Percentiles rank a stretch among this genome's conserved stretches.
phyloP scores from a whole-genome alignment of 495 filamentous ascomycete genomes.

The Hamigera avellanea region DNA sequence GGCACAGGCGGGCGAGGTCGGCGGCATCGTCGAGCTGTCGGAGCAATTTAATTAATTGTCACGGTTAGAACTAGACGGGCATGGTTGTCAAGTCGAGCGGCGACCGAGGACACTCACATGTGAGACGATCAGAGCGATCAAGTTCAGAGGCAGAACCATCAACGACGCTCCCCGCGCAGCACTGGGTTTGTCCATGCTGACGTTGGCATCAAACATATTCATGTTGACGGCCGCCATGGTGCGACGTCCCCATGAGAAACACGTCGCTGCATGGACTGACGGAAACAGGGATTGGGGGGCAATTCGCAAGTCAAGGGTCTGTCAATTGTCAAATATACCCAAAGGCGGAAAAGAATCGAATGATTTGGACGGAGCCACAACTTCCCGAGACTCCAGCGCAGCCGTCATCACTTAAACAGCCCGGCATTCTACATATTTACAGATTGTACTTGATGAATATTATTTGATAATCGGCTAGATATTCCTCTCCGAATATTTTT shows the following conservation, averaged over 20 bases:
- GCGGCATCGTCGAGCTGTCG: slow-evolving; percentile 40
- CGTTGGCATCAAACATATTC: slow-evolving; percentile 36
- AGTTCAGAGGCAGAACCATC: slow-evolving; percentile 43
- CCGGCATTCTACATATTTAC: slow-evolving; percentile 8
- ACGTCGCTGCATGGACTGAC: slow-evolving; percentile 18
- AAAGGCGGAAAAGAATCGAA: background rate
- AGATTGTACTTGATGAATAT: no score
- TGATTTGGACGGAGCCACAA: slow-evolving; percentile 14
- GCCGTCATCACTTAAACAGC: background rate
- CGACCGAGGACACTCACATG: slow-evolving; percentile 24
- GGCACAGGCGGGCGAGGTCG: slow-evolving; percentile 46
- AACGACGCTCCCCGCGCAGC: slow-evolving; percentile 15
- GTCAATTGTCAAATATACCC: no score
- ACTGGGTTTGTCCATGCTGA: slow-evolving; percentile 20
- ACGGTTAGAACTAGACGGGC: no score
- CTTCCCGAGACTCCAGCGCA: slow-evolving; percentile 8
- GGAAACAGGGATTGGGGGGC: no score
- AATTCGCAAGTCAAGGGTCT: no score
- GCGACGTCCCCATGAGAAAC: slow-evolving; percentile 19
- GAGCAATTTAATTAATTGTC: slow-evolving; percentile 1
- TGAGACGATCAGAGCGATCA: slow-evolving; percentile 44
- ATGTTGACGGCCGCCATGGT: slow-evolving; percentile 35
- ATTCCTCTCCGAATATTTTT: no score
- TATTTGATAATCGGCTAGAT: no score
- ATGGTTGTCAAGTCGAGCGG: no score